These are phyloP conservation scores for Arthrinium puccinioides DNA, from an alignment of 2,329 filamentous ascomycete genomes.

Conservation along the genomic window DNA sequence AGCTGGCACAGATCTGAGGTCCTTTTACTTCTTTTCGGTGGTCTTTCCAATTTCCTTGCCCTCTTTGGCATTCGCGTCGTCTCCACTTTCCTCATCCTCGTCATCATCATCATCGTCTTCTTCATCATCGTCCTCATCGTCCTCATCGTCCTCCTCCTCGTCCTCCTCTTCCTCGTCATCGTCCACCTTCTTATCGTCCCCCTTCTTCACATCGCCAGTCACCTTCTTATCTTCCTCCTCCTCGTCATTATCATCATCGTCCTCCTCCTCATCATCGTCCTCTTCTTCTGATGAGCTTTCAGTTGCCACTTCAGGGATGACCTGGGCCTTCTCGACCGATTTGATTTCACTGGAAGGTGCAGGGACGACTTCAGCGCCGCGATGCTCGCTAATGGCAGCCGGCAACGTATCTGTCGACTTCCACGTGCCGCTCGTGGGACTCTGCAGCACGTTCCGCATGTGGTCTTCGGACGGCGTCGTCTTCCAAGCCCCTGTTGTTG, in stretches of 20 bases:
- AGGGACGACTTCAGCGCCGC: slow-evolving; percentile 22
- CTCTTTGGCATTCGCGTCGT: background rate
- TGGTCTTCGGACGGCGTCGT: slow-evolving; percentile 12
- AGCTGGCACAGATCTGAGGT: no score
- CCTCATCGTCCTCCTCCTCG: slow-evolving; percentile 5
- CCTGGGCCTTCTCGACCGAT: slow-evolving; percentile 29
- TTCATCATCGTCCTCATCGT: slow-evolving; percentile 10
- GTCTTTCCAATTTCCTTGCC: background rate
- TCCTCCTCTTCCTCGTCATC: slow-evolving; percentile 9
- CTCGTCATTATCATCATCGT: slow-evolving; percentile 18
- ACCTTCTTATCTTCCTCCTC: slow-evolving; percentile 20
- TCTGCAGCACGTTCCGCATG: slow-evolving; percentile 30
- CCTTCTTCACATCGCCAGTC: slow-evolving; percentile 13
- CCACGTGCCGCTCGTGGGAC: slow-evolving; percentile 34
- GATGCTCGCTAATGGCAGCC: slow-evolving; percentile 16
- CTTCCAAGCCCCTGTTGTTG: slow-evolving; percentile 36
- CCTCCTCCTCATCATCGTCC: slow-evolving; percentile 17
- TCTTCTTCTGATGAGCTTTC: slow-evolving; percentile 16
- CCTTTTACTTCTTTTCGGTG: no score
- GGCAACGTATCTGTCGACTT: slow-evolving; percentile 22
- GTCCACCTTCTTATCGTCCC: slow-evolving; percentile 13
- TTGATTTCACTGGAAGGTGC: slow-evolving; percentile 31
- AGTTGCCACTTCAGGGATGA: slow-evolving; percentile 29
- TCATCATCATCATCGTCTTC: slow-evolving; percentile 10
- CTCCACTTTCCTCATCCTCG: no score